Conservation (phyloP, 2,329 filamentous ascomycete genomes). For the Alternaria infectoria region DNA sequence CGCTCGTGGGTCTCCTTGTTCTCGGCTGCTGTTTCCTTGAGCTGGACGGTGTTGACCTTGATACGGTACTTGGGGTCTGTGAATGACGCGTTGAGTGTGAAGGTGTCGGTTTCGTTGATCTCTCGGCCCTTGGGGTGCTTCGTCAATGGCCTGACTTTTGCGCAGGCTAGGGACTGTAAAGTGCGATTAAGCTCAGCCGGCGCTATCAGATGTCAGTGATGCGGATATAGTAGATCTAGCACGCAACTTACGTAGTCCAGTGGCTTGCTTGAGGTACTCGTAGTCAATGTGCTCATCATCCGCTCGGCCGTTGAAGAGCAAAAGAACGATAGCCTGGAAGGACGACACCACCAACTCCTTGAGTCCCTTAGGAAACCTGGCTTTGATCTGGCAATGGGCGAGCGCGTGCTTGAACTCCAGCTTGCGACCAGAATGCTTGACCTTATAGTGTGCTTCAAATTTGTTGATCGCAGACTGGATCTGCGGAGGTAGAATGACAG, state of each 20-base stretch:
- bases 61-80: slow-evolving; percentile 82
- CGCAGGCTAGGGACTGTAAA: slow-evolving; percentile 92
- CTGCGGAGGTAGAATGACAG: slow-evolving; percentile 75
- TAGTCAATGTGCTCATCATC: slow-evolving; percentile 73
- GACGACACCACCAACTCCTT: slow-evolving; percentile 92
- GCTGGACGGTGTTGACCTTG: slow-evolving; percentile 98
- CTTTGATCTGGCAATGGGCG: slow-evolving; percentile 87
- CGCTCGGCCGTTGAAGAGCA: slow-evolving; percentile 81
- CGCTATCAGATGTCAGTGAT: slow-evolving; percentile 50
- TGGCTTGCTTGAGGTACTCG: slow-evolving; percentile 74
- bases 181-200: slow-evolving; percentile 85
- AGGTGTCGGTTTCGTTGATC: slow-evolving; percentile 78
- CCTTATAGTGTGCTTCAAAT: slow-evolving; percentile 86
- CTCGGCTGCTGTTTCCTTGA: slow-evolving; percentile 94
- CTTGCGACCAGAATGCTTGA: slow-evolving; percentile 85
- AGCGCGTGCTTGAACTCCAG: slow-evolving; percentile 92
- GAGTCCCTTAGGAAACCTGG: slow-evolving; percentile 75
- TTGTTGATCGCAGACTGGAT: slow-evolving; percentile 78
- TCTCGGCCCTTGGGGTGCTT: slow-evolving; percentile 89
- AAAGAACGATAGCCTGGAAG: slow-evolving; percentile 88
- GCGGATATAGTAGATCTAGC: not conserved
- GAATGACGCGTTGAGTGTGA: slow-evolving; percentile 80
- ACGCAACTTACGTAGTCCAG: slow-evolving; percentile 67
- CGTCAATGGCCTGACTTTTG: slow-evolving; percentile 79
- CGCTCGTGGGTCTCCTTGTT: slow-evolving; percentile 93